A percentile compares a stretch with the other conserved stretches of the same genome.
These are phyloP conservation scores for Penicillium maclennaniae DNA, from an alignment of 495 filamentous ascomycete genomes.

Conservation along the genomic window DNA sequence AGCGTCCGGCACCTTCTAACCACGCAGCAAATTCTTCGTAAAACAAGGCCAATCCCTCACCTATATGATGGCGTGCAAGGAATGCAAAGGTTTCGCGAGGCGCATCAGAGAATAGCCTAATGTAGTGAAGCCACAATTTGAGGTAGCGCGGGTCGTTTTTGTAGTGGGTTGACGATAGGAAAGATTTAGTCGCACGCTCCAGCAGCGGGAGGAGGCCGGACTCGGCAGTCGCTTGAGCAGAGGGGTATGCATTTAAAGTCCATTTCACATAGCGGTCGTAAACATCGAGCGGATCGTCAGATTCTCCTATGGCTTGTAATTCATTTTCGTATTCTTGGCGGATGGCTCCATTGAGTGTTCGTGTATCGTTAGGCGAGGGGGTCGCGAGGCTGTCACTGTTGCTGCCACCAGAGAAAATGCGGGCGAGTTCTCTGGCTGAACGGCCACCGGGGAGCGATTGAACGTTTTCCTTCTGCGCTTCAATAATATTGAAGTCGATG, in stretches of 20 bases:
- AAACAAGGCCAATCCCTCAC: constrained; percentile 84
- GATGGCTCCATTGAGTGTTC: constrained; percentile 71
- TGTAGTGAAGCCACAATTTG: constrained; percentile 90
- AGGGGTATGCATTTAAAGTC: constrained; percentile 92
- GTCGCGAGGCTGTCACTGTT: constrained; percentile 41
- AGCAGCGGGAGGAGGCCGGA: constrained; percentile 85
- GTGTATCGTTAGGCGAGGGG: constrained; percentile 63
- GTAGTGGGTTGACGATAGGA: constrained; percentile 80
- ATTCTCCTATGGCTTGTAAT: constrained; percentile 69
- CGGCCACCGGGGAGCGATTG: constrained; percentile 87
- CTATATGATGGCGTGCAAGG: constrained; percentile 80
- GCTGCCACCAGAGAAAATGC: constrained; percentile 67
- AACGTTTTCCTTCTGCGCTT: constrained; percentile 95
- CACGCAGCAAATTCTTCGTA: constrained; percentile 96
- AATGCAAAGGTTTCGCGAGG: constrained; percentile 91
- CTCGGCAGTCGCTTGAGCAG: constrained; percentile 84
- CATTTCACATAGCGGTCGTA: constrained; percentile 97
- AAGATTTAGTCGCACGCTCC: constrained; percentile 86
- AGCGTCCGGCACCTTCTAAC: constrained; percentile 80
- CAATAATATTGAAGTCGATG: constrained; percentile 93
- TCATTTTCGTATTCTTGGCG: constrained; percentile 85
- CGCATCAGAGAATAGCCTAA: constrained; percentile 84
- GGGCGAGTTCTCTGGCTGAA: constrained; percentile 84
- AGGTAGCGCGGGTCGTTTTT: constrained; percentile 93
- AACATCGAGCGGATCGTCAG: constrained; percentile 91